Base-by-base conservation (phyloP, 2,329 filamentous ascomycete species). In the Rachicladosporium sp. region DNA sequence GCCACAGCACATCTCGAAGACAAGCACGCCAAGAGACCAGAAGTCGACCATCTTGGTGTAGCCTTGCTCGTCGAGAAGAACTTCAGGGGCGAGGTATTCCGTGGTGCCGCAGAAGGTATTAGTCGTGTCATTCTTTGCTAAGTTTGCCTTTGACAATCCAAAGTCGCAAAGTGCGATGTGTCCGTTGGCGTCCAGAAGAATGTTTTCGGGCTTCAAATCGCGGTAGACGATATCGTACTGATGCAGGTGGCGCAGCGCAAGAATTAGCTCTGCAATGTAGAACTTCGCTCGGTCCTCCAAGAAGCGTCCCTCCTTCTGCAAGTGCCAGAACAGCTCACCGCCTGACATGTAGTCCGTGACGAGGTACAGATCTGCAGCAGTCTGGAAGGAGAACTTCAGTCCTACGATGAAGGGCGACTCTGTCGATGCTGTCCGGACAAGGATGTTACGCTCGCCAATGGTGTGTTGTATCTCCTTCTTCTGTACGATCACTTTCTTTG, bases 31-130 rank as follows among this genome's bases (percentile, higher is more conserved):
- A 9, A 98, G 72, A 2, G 91, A 98, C 91, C 91, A 98, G 62
- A 96, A 98, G 61, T 98, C 91, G 5, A 98, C 91, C 91, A 98
- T 96, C 67, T 96, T 96, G 40, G 91, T 96, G 63, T 98, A 98
- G 29, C 91, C 91, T 54, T 87, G 84, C 66, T 98, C 91, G 51
- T 98, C 91, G 33, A 98, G 68, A 10, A 98, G 71, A 2, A 96
- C 91, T 58, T 98, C 91, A 0, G 91, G 91, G 0, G 91, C 91
- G 12, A 98, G 73, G 57, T 98, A 98, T 60, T 98, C 91, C 0
- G 91, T 98, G 1, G 91, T 98, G 45, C 91, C 91, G 59, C 91
- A 98, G 63, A 98, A 98, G 1, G 91, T 98, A 64, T 96, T 98
- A 38, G 91, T 98, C 0, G 91, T 98, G 48, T 93, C 88, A 57